Conservation (phyloP, 169 alveolate genomes). For the Plasmodium gallinaceum region DNA sequence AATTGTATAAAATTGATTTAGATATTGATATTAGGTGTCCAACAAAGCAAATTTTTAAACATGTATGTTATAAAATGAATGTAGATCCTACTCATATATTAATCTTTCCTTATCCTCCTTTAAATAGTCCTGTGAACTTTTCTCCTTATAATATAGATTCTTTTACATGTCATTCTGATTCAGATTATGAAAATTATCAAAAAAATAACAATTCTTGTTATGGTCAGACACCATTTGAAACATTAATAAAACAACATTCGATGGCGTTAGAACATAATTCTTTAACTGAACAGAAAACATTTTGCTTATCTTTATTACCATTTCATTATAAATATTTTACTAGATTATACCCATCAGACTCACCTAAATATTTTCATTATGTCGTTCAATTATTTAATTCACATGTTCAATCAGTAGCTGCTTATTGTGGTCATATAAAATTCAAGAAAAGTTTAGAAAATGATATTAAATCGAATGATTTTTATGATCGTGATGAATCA, state of each 20-base stretch:
- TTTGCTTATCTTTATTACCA: slow-evolving; percentile 66
- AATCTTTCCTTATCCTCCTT: slow-evolving; percentile 80
- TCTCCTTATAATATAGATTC: slow-evolving; percentile 75
- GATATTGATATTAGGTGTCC: slow-evolving; percentile 85
- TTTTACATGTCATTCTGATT: slow-evolving; percentile 33
- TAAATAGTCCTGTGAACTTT: slow-evolving; percentile 63
- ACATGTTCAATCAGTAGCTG: slow-evolving; percentile 74
- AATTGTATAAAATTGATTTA: slow-evolving; percentile 63
- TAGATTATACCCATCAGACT: slow-evolving; percentile 50
- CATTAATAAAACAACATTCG: slow-evolving; percentile 62
- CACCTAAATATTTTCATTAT: slow-evolving; percentile 61
- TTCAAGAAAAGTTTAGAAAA: slow-evolving; percentile 12
- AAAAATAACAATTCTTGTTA: slow-evolving; percentile 1
- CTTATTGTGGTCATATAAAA: slow-evolving; percentile 72
- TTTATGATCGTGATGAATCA: neutral
- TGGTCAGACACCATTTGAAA: slow-evolving; percentile 59
- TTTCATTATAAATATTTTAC: slow-evolving; percentile 72
- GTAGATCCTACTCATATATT: slow-evolving; percentile 86
- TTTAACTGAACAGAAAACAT: slow-evolving; percentile 60
- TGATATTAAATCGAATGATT: neutral
- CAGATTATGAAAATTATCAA: slow-evolving; percentile 21
- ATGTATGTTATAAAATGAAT: slow-evolving; percentile 84
- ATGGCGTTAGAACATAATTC: slow-evolving; percentile 53
- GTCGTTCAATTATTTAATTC: slow-evolving; percentile 69
- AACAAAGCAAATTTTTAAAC: slow-evolving; percentile 82